These are phyloP conservation scores for Moricandia moricandioides DNA, from an alignment of 345 rosid genomes.

Conservation along the genomic window DNA sequence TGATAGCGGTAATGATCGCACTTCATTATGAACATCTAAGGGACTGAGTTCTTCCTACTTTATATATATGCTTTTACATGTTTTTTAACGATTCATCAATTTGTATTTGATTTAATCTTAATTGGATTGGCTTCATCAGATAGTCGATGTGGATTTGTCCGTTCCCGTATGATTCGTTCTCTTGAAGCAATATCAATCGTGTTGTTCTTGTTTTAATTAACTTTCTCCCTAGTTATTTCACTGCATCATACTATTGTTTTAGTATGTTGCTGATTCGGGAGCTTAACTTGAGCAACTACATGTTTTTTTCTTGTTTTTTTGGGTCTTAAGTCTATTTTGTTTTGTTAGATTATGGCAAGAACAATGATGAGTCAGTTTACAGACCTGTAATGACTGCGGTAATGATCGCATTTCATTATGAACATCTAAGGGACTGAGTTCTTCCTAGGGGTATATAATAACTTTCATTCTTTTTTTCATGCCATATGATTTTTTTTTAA, in stretches of 20 bases:
- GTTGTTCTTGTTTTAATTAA: constrained; percentile 40
- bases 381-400: constrained; percentile 8
- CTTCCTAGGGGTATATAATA: neutral
- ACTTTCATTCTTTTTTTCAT: neutral
- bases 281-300: constrained; percentile 46
- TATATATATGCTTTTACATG: too few relatives aligned
- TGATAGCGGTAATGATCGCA: constrained; percentile 89
- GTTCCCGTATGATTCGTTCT: constrained; percentile 84
- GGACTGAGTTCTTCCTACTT: constrained; percentile 59
- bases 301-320: neutral
- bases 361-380: neutral
- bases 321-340: neutral
- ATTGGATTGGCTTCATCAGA: constrained; percentile 46
- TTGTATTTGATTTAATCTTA: neutral
- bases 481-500: neutral
- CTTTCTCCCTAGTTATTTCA: neutral
- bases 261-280: constrained; percentile 27
- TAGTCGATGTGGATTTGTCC: constrained; percentile 35
- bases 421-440: constrained; percentile 11
- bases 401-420: constrained; percentile 6
- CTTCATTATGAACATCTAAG: constrained; percentile 76
- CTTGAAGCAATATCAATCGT: constrained; percentile 64
- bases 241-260: neutral
- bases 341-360: neutral
- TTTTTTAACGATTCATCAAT: too few relatives aligned